A percentile compares a stretch with the other conserved stretches of the same genome.
Evolutionary conservation across 495 filamentous ascomycete species (phyloP).

Genomic region (Penicillium coffeae): DNA sequence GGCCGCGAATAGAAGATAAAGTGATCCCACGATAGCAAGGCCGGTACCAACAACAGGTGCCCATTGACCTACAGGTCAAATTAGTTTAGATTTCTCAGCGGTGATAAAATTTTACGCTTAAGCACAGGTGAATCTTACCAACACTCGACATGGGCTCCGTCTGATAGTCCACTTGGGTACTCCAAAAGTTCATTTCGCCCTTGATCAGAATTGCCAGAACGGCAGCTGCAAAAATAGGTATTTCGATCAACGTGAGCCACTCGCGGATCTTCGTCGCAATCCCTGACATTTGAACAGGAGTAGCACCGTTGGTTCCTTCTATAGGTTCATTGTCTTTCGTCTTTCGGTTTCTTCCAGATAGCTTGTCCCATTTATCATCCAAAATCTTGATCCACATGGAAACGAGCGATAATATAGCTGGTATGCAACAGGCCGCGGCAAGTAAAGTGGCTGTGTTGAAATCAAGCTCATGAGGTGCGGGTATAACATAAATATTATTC

Average conservation of each 20-base stretch:
- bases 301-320: slow-evolving; percentile 52
- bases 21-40: slow-evolving; percentile 51
- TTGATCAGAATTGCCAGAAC: slow-evolving; percentile 52
- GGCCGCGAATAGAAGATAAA: slow-evolving; percentile 45
- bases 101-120: too few relatives aligned
- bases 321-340: slow-evolving; percentile 34
- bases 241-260: slow-evolving; percentile 46
- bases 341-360: slow-evolving; percentile 23
- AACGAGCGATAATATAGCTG: slow-evolving; percentile 52
- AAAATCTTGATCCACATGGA: slow-evolving; percentile 59
- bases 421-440: slow-evolving; percentile 56
- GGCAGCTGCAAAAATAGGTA: slow-evolving; percentile 51
- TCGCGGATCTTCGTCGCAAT: slow-evolving; percentile 41
- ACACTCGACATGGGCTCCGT: slow-evolving; percentile 54
- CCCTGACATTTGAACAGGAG: slow-evolving; percentile 41
- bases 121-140: slow-evolving; percentile 29
- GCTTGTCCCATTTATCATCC: slow-evolving; percentile 49
- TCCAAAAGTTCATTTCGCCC: slow-evolving; percentile 59
- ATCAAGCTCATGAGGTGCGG: slow-evolving; percentile 42
- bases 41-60: slow-evolving; percentile 51
- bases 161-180: slow-evolving; percentile 43
- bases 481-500: slow-evolving; percentile 55
- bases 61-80: slow-evolving; percentile 46
- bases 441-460: slow-evolving; percentile 54
- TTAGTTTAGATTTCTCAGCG: background rate